Evolutionary conservation across 257 asterid species (phyloP).

Genomic region (Nicotiana undulata): DNA sequence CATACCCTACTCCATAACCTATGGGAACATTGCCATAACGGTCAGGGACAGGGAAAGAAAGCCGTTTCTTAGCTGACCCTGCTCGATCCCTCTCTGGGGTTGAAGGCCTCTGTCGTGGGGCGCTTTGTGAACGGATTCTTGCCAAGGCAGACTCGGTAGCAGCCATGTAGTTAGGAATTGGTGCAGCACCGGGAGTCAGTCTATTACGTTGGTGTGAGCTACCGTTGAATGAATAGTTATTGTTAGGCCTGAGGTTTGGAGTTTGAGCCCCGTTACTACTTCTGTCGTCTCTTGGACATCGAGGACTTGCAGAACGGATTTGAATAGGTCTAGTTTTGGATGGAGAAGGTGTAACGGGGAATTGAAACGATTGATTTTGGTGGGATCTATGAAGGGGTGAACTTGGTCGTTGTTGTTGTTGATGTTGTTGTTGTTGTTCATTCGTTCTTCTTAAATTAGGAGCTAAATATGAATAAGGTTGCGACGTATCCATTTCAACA

Average conservation of each 20-base stretch:
- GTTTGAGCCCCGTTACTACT: constrained; percentile 20
- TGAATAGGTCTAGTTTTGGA: constrained; percentile 24
- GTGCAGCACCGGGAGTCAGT: neutral
- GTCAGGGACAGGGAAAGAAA: constrained; percentile 23
- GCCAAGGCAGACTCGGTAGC: constrained; percentile 39
- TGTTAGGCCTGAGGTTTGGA: constrained; percentile 26
- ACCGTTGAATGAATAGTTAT: neutral
- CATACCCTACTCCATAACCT: neutral
- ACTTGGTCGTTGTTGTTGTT: constrained; percentile 12
- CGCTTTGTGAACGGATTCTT: constrained; percentile 32
- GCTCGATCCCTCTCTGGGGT: constrained; percentile 33
- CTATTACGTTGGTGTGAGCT: constrained; percentile 10
- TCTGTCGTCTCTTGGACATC: constrained; percentile 20
- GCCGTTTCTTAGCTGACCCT: constrained; percentile 27
- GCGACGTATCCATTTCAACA: constrained; percentile 30
- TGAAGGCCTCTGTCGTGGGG: constrained; percentile 33
- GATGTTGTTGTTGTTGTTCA: neutral
- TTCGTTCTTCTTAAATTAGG: constrained; percentile 8
- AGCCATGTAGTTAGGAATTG: constrained; percentile 41
- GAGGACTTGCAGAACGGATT: constrained; percentile 35
- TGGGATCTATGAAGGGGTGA: constrained; percentile 22
- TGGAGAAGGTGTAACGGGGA: constrained; percentile 24
- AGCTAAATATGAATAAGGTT: constrained; percentile 18
- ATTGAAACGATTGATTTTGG: constrained; percentile 10
- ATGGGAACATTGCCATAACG: neutral